Evolutionary conservation across 192 early-diverging fungal genomes (phyloP).

Genomic region (Coemansia sp.): DNA sequence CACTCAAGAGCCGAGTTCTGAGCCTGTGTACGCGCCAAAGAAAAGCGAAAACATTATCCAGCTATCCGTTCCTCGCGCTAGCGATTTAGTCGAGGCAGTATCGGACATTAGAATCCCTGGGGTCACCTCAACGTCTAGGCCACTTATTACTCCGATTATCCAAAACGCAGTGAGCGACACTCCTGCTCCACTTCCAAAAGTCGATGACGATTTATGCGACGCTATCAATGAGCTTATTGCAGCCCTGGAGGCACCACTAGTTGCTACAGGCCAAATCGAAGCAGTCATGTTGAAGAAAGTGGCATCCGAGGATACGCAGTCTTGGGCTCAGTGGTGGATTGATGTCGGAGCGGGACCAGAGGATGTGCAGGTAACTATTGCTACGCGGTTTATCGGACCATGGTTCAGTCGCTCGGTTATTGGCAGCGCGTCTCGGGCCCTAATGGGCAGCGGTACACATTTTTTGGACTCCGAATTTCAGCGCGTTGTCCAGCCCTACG

Average conservation of each 20-base stretch:
- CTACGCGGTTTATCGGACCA: constrained; percentile 16
- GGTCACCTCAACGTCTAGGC: neutral
- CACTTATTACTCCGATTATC: neutral
- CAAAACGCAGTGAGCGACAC: neutral
- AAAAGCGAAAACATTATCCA: neutral
- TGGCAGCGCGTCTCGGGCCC: neutral
- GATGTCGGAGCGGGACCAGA: neutral
- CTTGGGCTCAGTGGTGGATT: constrained; percentile 30
- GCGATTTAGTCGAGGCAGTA: neutral
- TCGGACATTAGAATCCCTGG: constrained; percentile 4
- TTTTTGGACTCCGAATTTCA: neutral
- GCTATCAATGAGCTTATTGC: constrained; percentile 8
- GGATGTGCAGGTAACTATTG: neutral
- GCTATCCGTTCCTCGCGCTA: neutral
- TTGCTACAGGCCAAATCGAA: constrained; percentile 13
- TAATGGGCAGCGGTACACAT: neutral
- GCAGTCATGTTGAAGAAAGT: neutral
- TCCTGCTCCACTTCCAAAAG: neutral
- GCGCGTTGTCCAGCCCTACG: constrained; percentile 6
- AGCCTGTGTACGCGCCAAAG: neutral
- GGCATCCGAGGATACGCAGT: neutral
- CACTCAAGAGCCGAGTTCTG: neutral
- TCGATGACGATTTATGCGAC: neutral
- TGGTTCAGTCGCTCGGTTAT: constrained; percentile 41
- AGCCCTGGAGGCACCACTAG: constrained; percentile 26